phyloP scores from a whole-genome alignment of 768 basidiomycete genomes.

The Mycena venus region DNA sequence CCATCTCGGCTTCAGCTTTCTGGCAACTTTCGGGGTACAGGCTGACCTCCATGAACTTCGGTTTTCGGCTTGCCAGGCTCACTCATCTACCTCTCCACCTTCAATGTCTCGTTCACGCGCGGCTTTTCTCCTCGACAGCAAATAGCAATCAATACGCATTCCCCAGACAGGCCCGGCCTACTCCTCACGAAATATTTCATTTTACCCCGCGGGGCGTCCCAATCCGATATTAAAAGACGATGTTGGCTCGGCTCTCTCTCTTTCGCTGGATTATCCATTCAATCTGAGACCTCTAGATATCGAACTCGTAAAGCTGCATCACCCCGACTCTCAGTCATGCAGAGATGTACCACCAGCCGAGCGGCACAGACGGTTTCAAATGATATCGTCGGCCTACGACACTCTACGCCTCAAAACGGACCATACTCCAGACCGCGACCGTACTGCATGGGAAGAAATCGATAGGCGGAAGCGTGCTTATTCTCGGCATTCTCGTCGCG shows the following conservation, averaged over 20 bases:
- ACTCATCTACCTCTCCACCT: slow-evolving; percentile 17
- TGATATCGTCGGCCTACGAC: slow-evolving; percentile 63
- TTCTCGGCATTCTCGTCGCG: slow-evolving; percentile 16
- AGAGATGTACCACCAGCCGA: slow-evolving; percentile 46
- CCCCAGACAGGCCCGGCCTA: slow-evolving; percentile 54
- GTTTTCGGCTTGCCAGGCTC: background rate
- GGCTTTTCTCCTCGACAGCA: slow-evolving; percentile 27
- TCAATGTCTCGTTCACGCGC: slow-evolving; percentile 19
- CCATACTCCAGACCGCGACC: slow-evolving; percentile 17
- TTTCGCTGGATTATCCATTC: background rate
- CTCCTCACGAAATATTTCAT: slow-evolving; percentile 67
- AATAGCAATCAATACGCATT: slow-evolving; percentile 48
- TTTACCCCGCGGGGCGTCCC: slow-evolving; percentile 57
- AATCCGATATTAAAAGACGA: slow-evolving; percentile 60
- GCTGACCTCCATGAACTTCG: background rate
- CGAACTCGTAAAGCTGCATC: slow-evolving; percentile 66
- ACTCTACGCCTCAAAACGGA: slow-evolving; percentile 42
- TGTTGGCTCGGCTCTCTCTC: slow-evolving; percentile 49
- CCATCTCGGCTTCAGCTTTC: no score
- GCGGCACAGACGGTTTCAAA: slow-evolving; percentile 61
- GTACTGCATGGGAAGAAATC: slow-evolving; percentile 20
- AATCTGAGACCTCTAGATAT: slow-evolving; percentile 53
- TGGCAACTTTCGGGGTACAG: background rate
- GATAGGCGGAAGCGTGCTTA: slow-evolving; percentile 25
- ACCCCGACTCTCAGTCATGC: slow-evolving; percentile 59